Evolutionary conservation across 2,329 filamentous ascomycete species (phyloP).

Genomic region (Pseudocercospora fuligena): DNA sequence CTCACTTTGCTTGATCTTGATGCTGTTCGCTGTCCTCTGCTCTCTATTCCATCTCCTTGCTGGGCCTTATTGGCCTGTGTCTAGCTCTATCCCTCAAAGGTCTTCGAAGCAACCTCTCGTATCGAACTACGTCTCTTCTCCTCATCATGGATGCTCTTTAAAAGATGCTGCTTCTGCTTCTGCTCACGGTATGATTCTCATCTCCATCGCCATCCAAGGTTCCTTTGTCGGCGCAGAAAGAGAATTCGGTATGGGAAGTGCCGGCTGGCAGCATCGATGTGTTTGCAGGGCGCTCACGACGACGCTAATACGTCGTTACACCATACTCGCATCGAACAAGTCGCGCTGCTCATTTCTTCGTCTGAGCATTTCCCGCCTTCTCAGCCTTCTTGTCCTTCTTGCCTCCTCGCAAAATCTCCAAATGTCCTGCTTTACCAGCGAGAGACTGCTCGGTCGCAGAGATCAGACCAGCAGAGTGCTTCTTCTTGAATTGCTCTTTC

Average conservation of each 20-base stretch:
- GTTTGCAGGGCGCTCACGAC: not conserved
- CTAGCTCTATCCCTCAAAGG: not conserved
- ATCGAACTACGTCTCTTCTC: not conserved
- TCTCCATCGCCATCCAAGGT: not conserved
- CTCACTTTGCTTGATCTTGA: not conserved
- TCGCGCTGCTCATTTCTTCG: not conserved
- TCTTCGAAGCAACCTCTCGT: not conserved
- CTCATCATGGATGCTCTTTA: not conserved
- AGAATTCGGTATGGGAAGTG: not conserved
- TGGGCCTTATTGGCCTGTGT: not conserved
- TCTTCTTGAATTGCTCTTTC: constrained; percentile 68
- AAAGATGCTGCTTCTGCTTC: not conserved
- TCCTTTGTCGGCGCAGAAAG: not conserved
- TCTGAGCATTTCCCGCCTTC: constrained; percentile 17
- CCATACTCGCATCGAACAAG: not conserved
- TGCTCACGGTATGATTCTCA: accelerated
- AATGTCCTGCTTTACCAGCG: constrained; percentile 69
- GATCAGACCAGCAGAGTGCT: constrained; percentile 65
- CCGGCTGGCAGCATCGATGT: not conserved
- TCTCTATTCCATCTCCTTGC: not conserved
- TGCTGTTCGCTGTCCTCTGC: not conserved
- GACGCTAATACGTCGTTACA: not conserved
- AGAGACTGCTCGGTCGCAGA: constrained; percentile 70
- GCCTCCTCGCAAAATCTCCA: constrained; percentile 69
- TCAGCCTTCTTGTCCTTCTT: constrained; percentile 60